These are phyloP conservation scores for Neonothopanus nambi DNA, from an alignment of 1,284 basidiomycete species.

Conservation along the genomic window DNA sequence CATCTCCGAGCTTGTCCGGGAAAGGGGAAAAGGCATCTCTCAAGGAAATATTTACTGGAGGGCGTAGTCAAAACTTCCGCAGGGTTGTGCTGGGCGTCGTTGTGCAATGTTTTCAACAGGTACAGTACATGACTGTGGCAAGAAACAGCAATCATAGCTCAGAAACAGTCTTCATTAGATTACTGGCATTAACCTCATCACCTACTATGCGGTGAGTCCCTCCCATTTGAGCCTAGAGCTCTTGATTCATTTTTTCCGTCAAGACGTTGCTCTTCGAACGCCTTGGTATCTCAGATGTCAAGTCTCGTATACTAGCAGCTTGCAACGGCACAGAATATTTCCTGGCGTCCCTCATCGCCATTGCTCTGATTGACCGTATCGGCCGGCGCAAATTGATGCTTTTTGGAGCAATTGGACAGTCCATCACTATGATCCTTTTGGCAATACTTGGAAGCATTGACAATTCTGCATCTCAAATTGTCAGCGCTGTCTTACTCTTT, in stretches of 20 bases:
- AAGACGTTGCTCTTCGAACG: slow-evolving; percentile 61
- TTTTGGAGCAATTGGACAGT: slow-evolving; percentile 57
- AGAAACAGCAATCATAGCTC: not conserved
- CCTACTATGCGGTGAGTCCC: slow-evolving; percentile 49
- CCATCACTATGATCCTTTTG: slow-evolving; percentile 60
- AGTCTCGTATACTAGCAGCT: slow-evolving; percentile 66
- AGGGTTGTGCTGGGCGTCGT: slow-evolving; percentile 58
- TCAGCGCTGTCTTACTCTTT: slow-evolving; percentile 60
- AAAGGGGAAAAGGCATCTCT: slow-evolving; percentile 33
- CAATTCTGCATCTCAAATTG: slow-evolving; percentile 47
- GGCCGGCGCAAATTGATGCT: slow-evolving; percentile 68
- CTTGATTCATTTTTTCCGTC: not conserved
- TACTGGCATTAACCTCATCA: slow-evolving; percentile 59
- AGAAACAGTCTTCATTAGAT: slow-evolving; percentile 29
- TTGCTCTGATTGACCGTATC: slow-evolving; percentile 54
- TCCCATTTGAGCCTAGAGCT: not conserved
- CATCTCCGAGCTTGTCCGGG: slow-evolving; percentile 14
- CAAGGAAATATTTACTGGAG: slow-evolving; percentile 57
- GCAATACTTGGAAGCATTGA: slow-evolving; percentile 54
- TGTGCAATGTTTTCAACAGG: slow-evolving; percentile 71
- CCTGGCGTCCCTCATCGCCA: slow-evolving; percentile 55
- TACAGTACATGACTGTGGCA: too few species aligned
- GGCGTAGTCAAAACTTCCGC: slow-evolving; percentile 65
- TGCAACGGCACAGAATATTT: slow-evolving; percentile 74
- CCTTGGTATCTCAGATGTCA: slow-evolving; percentile 57